Percentiles rank a stretch among this genome's conserved stretches.
These are phyloP conservation scores for Venustampulla echinocandica DNA, from an alignment of 495 filamentous ascomycete genomes.

Conservation along the genomic window DNA sequence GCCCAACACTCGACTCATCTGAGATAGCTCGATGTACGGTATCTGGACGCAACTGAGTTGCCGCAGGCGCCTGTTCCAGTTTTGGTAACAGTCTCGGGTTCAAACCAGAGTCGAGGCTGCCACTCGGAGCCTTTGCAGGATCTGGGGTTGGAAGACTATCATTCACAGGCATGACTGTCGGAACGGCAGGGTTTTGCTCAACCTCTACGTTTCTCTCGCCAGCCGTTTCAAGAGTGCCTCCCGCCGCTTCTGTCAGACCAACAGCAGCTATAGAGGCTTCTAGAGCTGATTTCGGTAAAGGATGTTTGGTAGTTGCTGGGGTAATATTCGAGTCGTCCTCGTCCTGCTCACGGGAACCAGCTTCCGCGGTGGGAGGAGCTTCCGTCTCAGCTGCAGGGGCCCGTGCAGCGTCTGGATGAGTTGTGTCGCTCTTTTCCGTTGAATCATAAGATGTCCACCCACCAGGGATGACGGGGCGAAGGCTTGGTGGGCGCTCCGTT, in stretches of 20 bases:
- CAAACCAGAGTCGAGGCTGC: conserved; percentile 14
- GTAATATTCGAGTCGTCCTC: conserved; percentile 16
- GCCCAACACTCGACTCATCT: conserved; percentile 18
- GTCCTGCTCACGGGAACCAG: conserved; percentile 1
- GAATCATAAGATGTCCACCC: conserved; percentile 55
- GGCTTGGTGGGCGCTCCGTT: conserved; percentile 29
- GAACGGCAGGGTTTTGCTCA: not conserved
- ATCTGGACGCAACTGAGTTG: conserved; percentile 11
- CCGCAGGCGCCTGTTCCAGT: conserved; percentile 7
- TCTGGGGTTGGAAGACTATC: conserved; percentile 15
- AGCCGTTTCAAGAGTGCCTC: conserved; percentile 13
- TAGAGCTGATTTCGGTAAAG: conserved; percentile 11
- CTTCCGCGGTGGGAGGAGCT: conserved; percentile 10
- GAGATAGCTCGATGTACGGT: conserved; percentile 13
- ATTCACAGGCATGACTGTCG: not conserved
- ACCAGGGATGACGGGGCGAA: conserved; percentile 54
- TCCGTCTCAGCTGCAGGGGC: no score
- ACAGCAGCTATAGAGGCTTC: conserved; percentile 21
- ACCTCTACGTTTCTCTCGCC: not conserved
- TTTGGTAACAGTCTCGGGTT: conserved; percentile 16
- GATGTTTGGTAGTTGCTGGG: conserved; percentile 19
- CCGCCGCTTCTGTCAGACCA: conserved; percentile 17
- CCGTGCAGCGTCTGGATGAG: no score
- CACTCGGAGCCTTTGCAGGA: conserved; percentile 11
- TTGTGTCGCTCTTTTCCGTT: conserved; percentile 16